phyloP scores from a whole-genome alignment of 345 rosid species.

The Alliaria petiolata region DNA sequence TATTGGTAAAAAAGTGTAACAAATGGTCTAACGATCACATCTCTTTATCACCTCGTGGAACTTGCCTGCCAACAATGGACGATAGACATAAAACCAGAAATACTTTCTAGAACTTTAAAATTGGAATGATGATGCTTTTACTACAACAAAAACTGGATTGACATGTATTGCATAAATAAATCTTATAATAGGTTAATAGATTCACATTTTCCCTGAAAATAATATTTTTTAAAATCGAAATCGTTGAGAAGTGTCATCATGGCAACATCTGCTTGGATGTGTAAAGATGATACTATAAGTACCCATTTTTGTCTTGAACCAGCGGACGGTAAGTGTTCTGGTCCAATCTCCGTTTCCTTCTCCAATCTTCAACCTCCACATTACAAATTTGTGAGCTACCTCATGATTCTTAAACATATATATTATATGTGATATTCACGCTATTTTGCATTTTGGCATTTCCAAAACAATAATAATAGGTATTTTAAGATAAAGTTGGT shows the following conservation, averaged over 20 bases:
- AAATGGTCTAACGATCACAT: slow-evolving; percentile 10
- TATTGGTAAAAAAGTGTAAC: neutral
- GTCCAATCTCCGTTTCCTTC: no score
- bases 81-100: neutral
- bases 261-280: no score
- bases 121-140: neutral
- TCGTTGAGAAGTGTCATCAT: neutral
- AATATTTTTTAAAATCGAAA: neutral
- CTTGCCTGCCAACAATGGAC: slow-evolving; percentile 20
- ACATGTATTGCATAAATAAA: neutral
- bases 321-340: no score
- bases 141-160: neutral
- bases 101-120: neutral
- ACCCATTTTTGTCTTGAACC: no score
- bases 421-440: neutral
- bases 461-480: no score
- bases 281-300: no score
- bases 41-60: slow-evolving; percentile 1
- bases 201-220: neutral
- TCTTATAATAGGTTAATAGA: neutral
- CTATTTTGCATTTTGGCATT: neutral
- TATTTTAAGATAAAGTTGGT: no score
- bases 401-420: neutral
- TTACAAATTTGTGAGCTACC: neutral
- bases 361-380: no score